Evolutionary conservation across 1,284 basidiomycete genomes (phyloP), one percentile per base, ranked within the genome.

Genomic region (Cryptococcus jaspeensis): DNA sequence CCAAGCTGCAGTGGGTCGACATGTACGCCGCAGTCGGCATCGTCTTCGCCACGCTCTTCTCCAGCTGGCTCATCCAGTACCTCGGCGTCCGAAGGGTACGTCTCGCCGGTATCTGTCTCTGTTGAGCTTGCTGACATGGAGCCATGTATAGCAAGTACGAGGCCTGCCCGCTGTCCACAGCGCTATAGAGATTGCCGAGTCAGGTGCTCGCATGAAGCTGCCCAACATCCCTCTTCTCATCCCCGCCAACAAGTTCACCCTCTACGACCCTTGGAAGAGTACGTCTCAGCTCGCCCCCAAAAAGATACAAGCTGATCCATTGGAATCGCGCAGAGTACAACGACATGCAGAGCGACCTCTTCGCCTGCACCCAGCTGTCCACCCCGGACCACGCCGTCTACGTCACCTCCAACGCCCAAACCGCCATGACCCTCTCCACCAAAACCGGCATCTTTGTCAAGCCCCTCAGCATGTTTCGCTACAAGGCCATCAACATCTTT

Each of bases 241-340:
- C 28, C 28, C 28, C 28, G 9, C 9, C 28, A 32, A 32, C 28
- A 32, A 32, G 28, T 32, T 32, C 28, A 32, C 28, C 9, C 28
- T 32, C 28, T 32, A 32, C 28, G 28, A 32, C 28, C 28, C 28
- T 4, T 32, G 28, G 28, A 32, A 32, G 28, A 32, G 28, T 32
- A 4, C 28, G 28, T 32, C 28, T 32, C 28, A 5, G 28, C 28
- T 32, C 28, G 9, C 28, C 28, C 28, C 28, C 28, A 9, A 5
- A 32, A 4, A 46, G 6, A 46, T 23, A 49, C n/a, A 11, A 32
- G 28, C 28, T 32, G 28, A 32, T 9, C 28, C 28, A n/a, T n/a
- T n/a, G n/a, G n/a, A n/a, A n/a, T 9, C 28, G 28, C 38, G 32
- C 47, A 65, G 64, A 65, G 40, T 65, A 63, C 46, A 53, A 45